Evolutionary conservation across 495 filamentous ascomycete genomes (phyloP).

Genomic region (Aspergillus diversus): DNA sequence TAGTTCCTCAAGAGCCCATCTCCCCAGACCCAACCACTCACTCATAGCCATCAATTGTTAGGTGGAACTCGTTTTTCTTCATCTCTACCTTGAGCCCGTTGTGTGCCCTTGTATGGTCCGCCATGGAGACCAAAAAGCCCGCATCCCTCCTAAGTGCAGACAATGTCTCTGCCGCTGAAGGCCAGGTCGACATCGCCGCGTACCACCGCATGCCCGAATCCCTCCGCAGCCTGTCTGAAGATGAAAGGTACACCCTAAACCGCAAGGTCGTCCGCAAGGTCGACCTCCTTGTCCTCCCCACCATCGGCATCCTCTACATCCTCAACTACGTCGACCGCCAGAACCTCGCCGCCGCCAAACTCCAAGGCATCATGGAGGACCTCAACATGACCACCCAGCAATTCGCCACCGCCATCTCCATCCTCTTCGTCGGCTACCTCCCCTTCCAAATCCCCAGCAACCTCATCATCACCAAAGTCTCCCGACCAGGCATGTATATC

Average conservation of each 20-base stretch:
- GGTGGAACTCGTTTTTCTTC: background rate
- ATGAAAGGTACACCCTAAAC: constrained; percentile 34
- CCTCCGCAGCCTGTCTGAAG: constrained; percentile 29
- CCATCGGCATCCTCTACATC: constrained; percentile 43
- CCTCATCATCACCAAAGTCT: constrained; percentile 54
- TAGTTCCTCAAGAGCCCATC: no score
- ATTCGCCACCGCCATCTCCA: constrained; percentile 36
- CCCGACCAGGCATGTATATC: constrained; percentile 37
- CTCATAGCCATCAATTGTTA: no score
- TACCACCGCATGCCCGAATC: constrained; percentile 35
- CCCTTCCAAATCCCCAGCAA: constrained; percentile 64
- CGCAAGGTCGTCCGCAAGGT: constrained; percentile 47
- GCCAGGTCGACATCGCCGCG: constrained; percentile 30
- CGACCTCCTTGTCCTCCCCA: constrained; percentile 41
- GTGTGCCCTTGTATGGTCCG: background rate
- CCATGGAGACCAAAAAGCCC: constrained; percentile 33
- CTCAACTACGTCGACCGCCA: constrained; percentile 46
- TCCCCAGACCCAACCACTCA: no score
- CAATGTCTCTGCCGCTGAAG: constrained; percentile 37
- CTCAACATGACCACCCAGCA: constrained; percentile 33
- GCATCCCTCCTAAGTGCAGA: constrained; percentile 22
- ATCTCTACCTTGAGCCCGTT: background rate
- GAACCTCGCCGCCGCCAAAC: constrained; percentile 33
- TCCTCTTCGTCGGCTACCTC: constrained; percentile 50
- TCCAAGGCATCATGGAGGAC: constrained; percentile 35